phyloP scores from a whole-genome alignment of 2,329 filamentous ascomycete species.

The Monosporascus cannonballus region DNA sequence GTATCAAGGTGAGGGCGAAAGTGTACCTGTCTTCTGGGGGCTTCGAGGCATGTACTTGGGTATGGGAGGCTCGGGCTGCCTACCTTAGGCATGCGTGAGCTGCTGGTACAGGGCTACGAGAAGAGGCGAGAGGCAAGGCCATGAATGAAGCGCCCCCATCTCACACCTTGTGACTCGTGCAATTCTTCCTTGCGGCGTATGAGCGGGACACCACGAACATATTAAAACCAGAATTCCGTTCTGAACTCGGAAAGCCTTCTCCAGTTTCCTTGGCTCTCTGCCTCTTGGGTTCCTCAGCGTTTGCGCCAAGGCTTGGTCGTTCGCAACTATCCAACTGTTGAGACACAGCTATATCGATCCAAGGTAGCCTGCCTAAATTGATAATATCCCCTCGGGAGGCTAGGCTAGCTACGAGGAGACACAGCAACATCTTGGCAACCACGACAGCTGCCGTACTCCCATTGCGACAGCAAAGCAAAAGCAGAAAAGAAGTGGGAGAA shows the following conservation, averaged over 20 bases:
- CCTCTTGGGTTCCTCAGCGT: neutral
- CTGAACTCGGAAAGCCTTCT: neutral
- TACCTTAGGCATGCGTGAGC: neutral
- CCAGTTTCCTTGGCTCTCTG: neutral
- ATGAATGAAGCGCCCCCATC: too few relatives aligned
- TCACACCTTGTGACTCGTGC: too few relatives aligned
- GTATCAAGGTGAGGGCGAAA: neutral
- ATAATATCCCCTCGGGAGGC: neutral
- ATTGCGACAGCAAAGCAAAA: neutral
- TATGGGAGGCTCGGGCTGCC: neutral
- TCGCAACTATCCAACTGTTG: neutral
- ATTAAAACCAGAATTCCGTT: neutral
- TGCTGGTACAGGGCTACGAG: too few relatives aligned
- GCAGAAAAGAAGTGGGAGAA: neutral
- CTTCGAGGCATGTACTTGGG: neutral
- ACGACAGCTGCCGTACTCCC: neutral
- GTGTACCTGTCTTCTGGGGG: neutral
- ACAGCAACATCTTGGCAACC: neutral
- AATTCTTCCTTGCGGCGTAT: neutral
- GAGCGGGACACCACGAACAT: neutral
- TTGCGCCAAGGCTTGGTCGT: neutral
- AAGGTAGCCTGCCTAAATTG: neutral
- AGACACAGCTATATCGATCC: neutral
- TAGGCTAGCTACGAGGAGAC: neutral
- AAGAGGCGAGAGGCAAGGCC: too few relatives aligned